Evolutionary conservation across 1,139 yeast species (phyloP).

Genomic region (Taphrina pruni): DNA sequence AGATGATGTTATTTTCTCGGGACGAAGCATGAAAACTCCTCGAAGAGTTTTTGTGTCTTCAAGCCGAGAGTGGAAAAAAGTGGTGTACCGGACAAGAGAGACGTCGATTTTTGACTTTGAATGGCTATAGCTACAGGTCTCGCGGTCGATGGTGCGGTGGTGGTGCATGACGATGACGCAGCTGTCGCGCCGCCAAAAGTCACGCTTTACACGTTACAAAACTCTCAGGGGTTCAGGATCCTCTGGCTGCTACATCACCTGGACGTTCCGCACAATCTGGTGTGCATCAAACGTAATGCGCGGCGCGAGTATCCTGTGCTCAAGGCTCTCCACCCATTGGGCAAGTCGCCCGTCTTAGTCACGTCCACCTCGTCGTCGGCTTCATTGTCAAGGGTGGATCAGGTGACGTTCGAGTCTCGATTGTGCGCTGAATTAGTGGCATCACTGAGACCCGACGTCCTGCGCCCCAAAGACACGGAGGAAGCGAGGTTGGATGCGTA

Average conservation of each 20-base stretch:
- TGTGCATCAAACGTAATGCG: neutral
- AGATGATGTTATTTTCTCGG: no score
- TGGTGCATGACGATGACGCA: no score
- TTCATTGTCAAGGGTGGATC: neutral
- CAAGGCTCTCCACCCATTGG: slow-evolving; percentile 8
- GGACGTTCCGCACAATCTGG: neutral
- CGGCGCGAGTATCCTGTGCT: slow-evolving; percentile 3
- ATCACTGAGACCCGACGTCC: neutral
- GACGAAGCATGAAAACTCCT: no score
- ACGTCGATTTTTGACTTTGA: no score
- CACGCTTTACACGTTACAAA: slow-evolving; percentile 2
- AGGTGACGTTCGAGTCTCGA: neutral
- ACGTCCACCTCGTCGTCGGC: no score
- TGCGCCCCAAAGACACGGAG: neutral
- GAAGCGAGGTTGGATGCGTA: slow-evolving; percentile 1
- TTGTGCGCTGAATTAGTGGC: neutral
- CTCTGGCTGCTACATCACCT: slow-evolving; percentile 9
- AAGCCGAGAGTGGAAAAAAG: no score
- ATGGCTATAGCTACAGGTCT: no score
- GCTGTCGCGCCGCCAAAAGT: neutral
- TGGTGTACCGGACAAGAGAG: no score
- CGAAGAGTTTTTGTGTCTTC: no score
- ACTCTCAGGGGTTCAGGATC: slow-evolving; percentile 14
- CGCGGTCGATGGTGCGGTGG: no score
- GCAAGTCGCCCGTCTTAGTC: slow-evolving; percentile 11